Conservation (phyloP, 345 rosid genomes). For the Camelina neglecta region DNA sequence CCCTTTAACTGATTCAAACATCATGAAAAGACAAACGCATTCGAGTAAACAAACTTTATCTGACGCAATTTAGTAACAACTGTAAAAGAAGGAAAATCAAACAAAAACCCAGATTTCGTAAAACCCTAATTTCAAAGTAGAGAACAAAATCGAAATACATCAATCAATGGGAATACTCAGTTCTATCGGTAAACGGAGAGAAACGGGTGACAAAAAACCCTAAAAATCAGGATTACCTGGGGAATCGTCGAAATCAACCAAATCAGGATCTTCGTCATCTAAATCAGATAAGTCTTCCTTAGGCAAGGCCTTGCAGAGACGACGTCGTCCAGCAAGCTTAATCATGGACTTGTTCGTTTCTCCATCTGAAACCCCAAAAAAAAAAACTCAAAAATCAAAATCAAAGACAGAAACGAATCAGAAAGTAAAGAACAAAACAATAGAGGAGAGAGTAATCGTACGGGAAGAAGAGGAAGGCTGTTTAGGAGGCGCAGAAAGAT, state of each 20-base stretch:
- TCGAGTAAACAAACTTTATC: neutral
- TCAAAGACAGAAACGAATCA: neutral
- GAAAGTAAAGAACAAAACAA: neutral
- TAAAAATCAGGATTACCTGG: constrained; percentile 44
- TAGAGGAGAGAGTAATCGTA: constrained; percentile 1
- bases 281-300: constrained; percentile 46
- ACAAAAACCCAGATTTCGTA: constrained; percentile 23
- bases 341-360: constrained; percentile 42
- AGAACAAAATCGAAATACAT: neutral
- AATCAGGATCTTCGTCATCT: constrained; percentile 32
- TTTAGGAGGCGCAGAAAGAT: constrained; percentile 67
- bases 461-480: constrained; percentile 44
- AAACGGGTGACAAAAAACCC: constrained; percentile 8
- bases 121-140: constrained; percentile 2
- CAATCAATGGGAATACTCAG: neutral
- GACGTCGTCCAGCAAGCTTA: constrained; percentile 49
- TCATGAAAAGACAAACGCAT: constrained; percentile 19
- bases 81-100: constrained; percentile 5
- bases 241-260: constrained; percentile 66
- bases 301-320: constrained; percentile 45
- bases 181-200: neutral
- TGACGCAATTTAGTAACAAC: neutral
- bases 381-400: neutral
- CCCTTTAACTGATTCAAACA: constrained; percentile 42
- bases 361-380: constrained; percentile 13